Conservation (phyloP, 768 basidiomycete species). For the Trametes elegans region DNA sequence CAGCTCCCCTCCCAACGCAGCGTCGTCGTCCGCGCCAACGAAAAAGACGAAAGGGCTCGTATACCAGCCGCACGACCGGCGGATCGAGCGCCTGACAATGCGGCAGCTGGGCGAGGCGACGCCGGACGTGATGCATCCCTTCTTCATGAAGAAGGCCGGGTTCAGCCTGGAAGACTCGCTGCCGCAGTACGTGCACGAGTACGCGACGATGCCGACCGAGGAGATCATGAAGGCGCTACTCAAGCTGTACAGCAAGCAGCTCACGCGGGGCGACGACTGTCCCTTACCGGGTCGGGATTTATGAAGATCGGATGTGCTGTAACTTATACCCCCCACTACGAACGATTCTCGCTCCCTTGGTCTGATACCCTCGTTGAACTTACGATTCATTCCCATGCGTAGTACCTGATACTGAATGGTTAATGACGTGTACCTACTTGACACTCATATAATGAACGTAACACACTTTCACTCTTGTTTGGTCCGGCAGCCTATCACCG, state of each 20-base stretch:
- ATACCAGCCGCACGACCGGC: conserved; percentile 57
- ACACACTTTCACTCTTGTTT: too few relatives aligned
- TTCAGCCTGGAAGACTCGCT: conserved; percentile 81
- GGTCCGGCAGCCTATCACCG: too few relatives aligned
- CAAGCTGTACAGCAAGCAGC: conserved; percentile 73
- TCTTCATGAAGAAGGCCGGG: conserved; percentile 82
- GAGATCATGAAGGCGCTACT: conserved; percentile 80
- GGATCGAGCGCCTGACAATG: conserved; percentile 80
- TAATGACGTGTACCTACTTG: too few relatives aligned
- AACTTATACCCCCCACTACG: not conserved
- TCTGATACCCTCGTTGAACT: not conserved
- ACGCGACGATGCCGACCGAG: conserved; percentile 78
- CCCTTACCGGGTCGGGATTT: not conserved
- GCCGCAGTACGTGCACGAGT: conserved; percentile 87
- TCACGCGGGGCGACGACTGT: conserved; percentile 28
- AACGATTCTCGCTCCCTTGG: not conserved
- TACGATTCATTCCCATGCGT: too few relatives aligned
- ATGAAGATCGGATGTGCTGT: not conserved
- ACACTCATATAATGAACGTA: too few relatives aligned
- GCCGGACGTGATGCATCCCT: conserved; percentile 83
- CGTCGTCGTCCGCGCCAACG: conserved; percentile 7
- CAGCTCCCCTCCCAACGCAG: not conserved
- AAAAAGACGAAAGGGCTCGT: conserved; percentile 34
- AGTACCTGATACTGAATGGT: too few relatives aligned
- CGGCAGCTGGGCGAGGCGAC: conserved; percentile 87